Percentiles rank a stretch among this genome's conserved stretches.
Conservation (phyloP, 2,329 filamentous ascomycete genomes). For the Colletotrichum falcatum region DNA sequence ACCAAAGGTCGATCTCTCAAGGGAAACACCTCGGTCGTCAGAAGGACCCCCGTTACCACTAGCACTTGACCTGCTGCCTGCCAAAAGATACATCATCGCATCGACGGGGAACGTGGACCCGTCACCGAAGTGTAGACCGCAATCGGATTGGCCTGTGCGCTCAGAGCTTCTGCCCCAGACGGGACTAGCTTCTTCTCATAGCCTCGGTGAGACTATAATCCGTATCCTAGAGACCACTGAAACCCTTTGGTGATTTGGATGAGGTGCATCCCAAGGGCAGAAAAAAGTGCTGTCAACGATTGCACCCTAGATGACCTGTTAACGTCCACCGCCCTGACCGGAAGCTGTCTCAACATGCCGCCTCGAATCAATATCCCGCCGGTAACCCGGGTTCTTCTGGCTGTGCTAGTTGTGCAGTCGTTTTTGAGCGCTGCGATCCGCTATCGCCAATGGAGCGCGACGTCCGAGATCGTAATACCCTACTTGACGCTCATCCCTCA, state of each 20-base stretch:
- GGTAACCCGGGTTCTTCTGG: conserved; percentile 85
- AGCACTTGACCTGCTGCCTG: conserved; percentile 5
- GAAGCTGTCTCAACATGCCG: conserved; percentile 68
- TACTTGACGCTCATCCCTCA: conserved; percentile 91
- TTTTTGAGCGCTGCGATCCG: conserved; percentile 84
- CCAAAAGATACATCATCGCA: conserved; percentile 5
- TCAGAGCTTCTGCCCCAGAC: no score
- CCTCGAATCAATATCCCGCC: conserved; percentile 92
- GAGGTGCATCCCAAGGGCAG: conserved; percentile 24
- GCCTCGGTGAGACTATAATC: conserved; percentile 13
- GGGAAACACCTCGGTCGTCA: not conserved
- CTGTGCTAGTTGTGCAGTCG: conserved; percentile 80
- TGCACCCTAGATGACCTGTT: conserved; percentile 37
- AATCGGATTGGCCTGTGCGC: conserved; percentile 32
- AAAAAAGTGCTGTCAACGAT: conserved; percentile 31
- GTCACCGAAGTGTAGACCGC: no score
- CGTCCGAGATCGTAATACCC: conserved; percentile 78
- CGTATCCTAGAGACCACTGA: not conserved
- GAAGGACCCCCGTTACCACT: not conserved
- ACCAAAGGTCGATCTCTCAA: conserved; percentile 4
- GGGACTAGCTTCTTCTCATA: not conserved
- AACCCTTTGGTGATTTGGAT: no score
- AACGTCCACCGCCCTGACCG: conserved; percentile 29
- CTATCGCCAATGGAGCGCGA: conserved; percentile 74
- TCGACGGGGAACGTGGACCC: conserved; percentile 14